Conservation (phyloP, 116 monocot species). For the Papilionanthe hybrid region DNA sequence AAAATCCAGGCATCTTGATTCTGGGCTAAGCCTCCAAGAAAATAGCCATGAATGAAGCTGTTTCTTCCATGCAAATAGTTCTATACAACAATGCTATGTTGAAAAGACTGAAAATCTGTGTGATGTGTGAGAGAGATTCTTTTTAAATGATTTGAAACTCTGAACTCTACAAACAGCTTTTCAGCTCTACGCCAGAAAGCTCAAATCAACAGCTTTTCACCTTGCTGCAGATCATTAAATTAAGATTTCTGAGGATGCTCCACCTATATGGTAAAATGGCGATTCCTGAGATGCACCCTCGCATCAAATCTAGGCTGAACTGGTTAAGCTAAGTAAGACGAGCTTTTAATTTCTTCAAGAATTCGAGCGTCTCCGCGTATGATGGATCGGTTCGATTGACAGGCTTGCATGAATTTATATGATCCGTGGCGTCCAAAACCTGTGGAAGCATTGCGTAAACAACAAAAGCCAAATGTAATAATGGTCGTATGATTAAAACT, state of each 20-base stretch:
- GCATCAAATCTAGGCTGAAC: background rate
- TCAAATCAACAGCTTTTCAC: background rate
- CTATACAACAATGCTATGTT: background rate
- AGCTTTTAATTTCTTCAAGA: constrained; percentile 65
- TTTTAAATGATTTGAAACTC: too few relatives aligned
- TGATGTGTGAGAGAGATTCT: background rate
- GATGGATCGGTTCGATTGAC: constrained; percentile 70
- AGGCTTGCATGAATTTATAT: constrained; percentile 97
- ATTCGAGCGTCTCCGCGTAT: constrained; percentile 78
- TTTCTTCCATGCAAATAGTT: background rate
- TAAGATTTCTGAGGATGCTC: background rate
- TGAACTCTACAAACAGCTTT: too few relatives aligned
- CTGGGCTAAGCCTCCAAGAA: background rate
- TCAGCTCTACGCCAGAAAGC: background rate
- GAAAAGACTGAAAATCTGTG: background rate
- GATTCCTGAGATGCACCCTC: background rate
- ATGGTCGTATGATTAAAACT: background rate
- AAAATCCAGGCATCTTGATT: background rate
- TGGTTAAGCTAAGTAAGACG: constrained; percentile 13
- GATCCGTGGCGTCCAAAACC: constrained; percentile 89
- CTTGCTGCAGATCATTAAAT: background rate
- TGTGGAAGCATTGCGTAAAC: constrained; percentile 15
- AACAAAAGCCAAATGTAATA: background rate
- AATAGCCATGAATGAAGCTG: background rate
- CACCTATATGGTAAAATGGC: background rate